phyloP scores from a whole-genome alignment of 805 yeast species.

The Wickerhamomyces subpelliculosus region DNA sequence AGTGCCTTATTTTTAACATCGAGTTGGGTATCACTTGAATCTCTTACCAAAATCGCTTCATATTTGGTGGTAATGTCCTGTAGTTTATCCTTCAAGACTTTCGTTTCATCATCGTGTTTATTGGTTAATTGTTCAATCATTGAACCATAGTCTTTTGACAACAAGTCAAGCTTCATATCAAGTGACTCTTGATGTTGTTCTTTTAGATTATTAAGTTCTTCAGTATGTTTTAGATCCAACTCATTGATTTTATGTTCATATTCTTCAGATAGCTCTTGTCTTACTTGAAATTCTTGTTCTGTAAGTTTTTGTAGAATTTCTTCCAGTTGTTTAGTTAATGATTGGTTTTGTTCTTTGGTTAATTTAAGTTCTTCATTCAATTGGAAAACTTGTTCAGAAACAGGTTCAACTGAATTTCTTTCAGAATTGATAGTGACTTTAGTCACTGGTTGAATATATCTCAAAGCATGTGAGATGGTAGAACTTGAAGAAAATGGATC shows the following conservation, averaged over 20 bases:
- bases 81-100: not conserved
- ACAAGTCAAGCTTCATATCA: slow-evolving; percentile 24
- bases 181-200: slow-evolving; percentile 19
- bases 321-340: slow-evolving; percentile 19
- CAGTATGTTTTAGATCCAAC: slow-evolving; percentile 26
- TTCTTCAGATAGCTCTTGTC: slow-evolving; percentile 24
- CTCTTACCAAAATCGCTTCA: not conserved
- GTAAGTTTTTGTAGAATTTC: slow-evolving; percentile 11
- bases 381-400: slow-evolving; percentile 4
- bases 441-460: slow-evolving; percentile 23
- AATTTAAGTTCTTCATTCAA: slow-evolving; percentile 13
- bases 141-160: slow-evolving; percentile 27
- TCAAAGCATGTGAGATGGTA: slow-evolving; percentile 17
- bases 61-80: not conserved
- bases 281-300: slow-evolving; percentile 22
- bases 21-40: not conserved
- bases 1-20: not conserved
- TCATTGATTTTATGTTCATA: slow-evolving; percentile 31
- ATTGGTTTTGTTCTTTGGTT: slow-evolving; percentile 10
- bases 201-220: slow-evolving; percentile 26
- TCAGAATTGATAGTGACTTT: slow-evolving; percentile 16
- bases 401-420: slow-evolving; percentile 13
- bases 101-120: slow-evolving; percentile 12
- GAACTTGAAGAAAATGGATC: slow-evolving; percentile 20
- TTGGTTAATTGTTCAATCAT: slow-evolving; percentile 20